Percentiles rank a stretch among this genome's conserved stretches.
phyloP scores from a whole-genome alignment of 805 yeast genomes.

The Limtongia smithiae region DNA sequence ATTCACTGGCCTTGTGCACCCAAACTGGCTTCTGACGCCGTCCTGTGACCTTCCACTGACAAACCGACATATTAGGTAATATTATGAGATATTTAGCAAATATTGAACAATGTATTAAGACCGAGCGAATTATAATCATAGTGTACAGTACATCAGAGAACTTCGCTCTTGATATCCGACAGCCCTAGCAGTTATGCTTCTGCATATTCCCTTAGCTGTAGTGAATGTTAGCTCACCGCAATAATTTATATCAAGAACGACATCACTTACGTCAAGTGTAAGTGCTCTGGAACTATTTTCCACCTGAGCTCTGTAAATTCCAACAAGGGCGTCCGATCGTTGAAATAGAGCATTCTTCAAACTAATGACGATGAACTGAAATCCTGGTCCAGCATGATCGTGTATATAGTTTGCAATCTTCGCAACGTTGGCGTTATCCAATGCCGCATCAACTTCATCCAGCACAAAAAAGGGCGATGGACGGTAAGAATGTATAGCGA shows the following conservation, averaged over 20 bases:
- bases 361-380: slow-evolving; percentile 91
- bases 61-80: no score
- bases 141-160: no score
- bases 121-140: no score
- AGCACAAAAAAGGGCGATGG: slow-evolving; percentile 95
- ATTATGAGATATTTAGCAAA: no score
- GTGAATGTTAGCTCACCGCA: not conserved
- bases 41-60: no score
- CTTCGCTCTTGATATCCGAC: no score
- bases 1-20: no score
- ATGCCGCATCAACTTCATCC: slow-evolving; percentile 98
- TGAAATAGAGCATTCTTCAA: slow-evolving; percentile 84
- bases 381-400: slow-evolving; percentile 66
- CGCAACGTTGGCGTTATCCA: slow-evolving; percentile 83
- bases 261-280: slow-evolving; percentile 58
- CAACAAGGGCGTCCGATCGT: slow-evolving; percentile 84
- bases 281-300: slow-evolving; percentile 70
- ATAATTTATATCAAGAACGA: no score
- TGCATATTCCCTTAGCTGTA: slow-evolving; percentile 7
- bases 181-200: no score
- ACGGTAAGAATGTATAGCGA: slow-evolving; percentile 83
- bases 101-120: no score
- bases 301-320: slow-evolving; percentile 79
- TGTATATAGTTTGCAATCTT: slow-evolving; percentile 82
- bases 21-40: no score